phyloP scores from a whole-genome alignment of 306 rosid genomes.

The Acacia confusa region DNA sequence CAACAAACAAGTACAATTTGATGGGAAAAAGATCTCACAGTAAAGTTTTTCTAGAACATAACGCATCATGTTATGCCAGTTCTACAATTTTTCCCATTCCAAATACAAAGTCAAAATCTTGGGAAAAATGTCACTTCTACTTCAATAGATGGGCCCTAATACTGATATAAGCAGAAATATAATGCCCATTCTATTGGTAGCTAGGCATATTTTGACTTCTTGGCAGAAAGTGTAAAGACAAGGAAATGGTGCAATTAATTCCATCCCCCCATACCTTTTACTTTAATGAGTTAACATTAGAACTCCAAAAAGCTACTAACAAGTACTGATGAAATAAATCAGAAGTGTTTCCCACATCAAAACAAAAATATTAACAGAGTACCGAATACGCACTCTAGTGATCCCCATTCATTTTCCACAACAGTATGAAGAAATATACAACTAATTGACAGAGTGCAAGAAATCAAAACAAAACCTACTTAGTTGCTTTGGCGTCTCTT shows the following conservation, averaged over 20 bases:
- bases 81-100: slow-evolving; percentile 13
- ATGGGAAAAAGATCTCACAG: slow-evolving; percentile 4
- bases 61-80: slow-evolving; percentile 19
- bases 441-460: not conserved
- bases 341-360: slow-evolving; percentile 3
- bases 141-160: not conserved
- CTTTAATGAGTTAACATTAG: not conserved
- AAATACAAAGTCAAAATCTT: slow-evolving; percentile 1
- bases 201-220: not conserved
- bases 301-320: not conserved
- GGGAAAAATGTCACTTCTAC: not conserved
- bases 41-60: not conserved
- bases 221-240: not conserved
- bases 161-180: not conserved
- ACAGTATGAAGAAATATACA: slow-evolving; percentile 1
- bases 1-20: slow-evolving; percentile 1
- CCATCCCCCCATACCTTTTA: not conserved
- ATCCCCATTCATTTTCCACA: not conserved
- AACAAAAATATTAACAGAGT: slow-evolving; percentile 1
- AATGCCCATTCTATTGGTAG: not conserved
- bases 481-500: slow-evolving; percentile 56
- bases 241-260: slow-evolving; percentile 16
- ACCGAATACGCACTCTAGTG: not conserved
- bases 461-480: slow-evolving; percentile 45
- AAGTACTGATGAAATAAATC: not conserved